Conservation (phyloP, 805 yeast genomes). For the Myxozyma sirexii region DNA sequence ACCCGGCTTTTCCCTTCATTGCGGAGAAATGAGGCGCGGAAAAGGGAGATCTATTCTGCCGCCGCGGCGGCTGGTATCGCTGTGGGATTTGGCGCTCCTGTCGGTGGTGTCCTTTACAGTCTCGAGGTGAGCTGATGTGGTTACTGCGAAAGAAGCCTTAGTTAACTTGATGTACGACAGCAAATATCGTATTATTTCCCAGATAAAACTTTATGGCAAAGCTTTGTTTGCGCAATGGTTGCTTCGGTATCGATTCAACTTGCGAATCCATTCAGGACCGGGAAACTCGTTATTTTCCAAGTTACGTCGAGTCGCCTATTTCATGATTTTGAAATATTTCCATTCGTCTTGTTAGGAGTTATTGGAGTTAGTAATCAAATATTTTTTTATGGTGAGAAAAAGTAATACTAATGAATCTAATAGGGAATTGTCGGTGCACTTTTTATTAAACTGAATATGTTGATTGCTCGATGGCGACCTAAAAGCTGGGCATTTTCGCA, state of each 20-base stretch:
- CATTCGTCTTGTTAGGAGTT: slow-evolving; percentile 71
- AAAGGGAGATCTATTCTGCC: slow-evolving; percentile 69
- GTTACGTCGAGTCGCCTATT: slow-evolving; percentile 66
- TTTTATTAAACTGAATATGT: slow-evolving; percentile 32
- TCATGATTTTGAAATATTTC: slow-evolving; percentile 69
- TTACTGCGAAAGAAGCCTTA: neutral
- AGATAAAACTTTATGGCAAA: slow-evolving; percentile 75
- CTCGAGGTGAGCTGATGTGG: slow-evolving; percentile 19
- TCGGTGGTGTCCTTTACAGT: slow-evolving; percentile 83
- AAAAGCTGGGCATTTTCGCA: slow-evolving; percentile 35
- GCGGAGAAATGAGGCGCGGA: slow-evolving; percentile 49
- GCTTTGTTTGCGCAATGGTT: slow-evolving; percentile 76
- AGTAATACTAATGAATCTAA: slow-evolving; percentile 33
- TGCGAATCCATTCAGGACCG: slow-evolving; percentile 54
- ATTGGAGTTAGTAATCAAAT: slow-evolving; percentile 62
- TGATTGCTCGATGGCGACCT: slow-evolving; percentile 32
- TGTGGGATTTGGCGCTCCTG: slow-evolving; percentile 83
- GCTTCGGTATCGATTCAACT: slow-evolving; percentile 63
- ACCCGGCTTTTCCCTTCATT: slow-evolving; percentile 43
- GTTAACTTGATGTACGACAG: slow-evolving; percentile 49
- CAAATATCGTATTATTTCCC: slow-evolving; percentile 65
- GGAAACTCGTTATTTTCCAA: slow-evolving; percentile 61
- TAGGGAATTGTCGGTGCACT: slow-evolving; percentile 25
- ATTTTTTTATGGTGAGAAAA: slow-evolving; percentile 53
- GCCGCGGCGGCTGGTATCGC: slow-evolving; percentile 84